Conservation (phyloP, 371 early-diverging fungal species). For the Coemansia sp. region DNA sequence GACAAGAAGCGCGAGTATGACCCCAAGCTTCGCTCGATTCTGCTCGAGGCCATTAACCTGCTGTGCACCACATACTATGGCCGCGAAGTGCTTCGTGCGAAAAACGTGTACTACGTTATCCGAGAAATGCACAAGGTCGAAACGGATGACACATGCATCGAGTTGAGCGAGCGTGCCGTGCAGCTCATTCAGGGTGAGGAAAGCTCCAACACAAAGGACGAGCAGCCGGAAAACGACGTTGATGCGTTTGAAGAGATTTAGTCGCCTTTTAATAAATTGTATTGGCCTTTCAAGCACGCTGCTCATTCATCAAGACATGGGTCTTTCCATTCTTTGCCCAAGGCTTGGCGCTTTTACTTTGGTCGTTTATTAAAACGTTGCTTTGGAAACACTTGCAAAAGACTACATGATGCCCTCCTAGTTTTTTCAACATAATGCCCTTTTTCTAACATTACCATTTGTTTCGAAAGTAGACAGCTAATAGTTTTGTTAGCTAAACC, state of each 20-base stretch:
- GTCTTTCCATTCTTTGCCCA: background rate
- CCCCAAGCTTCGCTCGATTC: slow-evolving; percentile 64
- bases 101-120: slow-evolving; percentile 84
- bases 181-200: slow-evolving; percentile 90
- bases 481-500: no score
- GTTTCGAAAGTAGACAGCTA: no score
- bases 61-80: slow-evolving; percentile 73
- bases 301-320: background rate
- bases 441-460: no score
- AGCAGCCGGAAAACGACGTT: slow-evolving; percentile 37
- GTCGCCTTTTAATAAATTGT: background rate
- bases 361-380: no score
- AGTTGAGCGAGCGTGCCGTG: slow-evolving; percentile 74
- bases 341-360: no score
- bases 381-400: no score
- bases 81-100: slow-evolving; percentile 73
- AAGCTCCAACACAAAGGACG: slow-evolving; percentile 25
- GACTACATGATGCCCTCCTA: no score
- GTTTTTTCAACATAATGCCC: no score
- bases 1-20: slow-evolving; percentile 85
- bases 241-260: slow-evolving; percentile 46
- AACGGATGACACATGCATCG: slow-evolving; percentile 62
- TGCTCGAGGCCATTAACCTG: slow-evolving; percentile 79
- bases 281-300: background rate
- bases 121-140: slow-evolving; percentile 77